Percentiles rank a stretch among this genome's conserved stretches.
Evolutionary conservation across 129 eudicot species (phyloP).

Genomic region (Centrapalus pauciflorus): DNA sequence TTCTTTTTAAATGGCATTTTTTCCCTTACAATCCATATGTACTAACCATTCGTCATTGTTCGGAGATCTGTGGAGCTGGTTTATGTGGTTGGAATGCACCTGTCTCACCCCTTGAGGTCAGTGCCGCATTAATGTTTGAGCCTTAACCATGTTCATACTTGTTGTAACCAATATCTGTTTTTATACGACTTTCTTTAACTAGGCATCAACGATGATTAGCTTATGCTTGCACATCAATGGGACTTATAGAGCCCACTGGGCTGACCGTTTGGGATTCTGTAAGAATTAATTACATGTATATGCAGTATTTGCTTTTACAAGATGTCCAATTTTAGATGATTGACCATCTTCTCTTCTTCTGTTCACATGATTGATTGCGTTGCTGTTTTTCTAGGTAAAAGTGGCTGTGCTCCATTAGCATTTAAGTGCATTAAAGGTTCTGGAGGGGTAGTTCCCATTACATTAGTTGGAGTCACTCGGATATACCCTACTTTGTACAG

Average conservation of each 20-base stretch:
- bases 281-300: conserved; percentile 17
- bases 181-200: not conserved
- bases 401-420: conserved; percentile 62
- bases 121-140: not conserved
- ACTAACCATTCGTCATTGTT: conserved; percentile 27
- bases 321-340: conserved; percentile 2
- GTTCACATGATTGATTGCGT: conserved; percentile 7
- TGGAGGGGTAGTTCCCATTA: conserved; percentile 82
- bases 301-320: not conserved
- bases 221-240: conserved; percentile 58
- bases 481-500: conserved; percentile 84
- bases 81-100: conserved; percentile 71
- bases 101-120: conserved; percentile 63
- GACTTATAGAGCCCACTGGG: conserved; percentile 73
- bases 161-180: not conserved
- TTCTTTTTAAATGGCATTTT: conserved; percentile 3
- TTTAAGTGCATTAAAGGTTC: conserved; percentile 75
- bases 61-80: conserved; percentile 65
- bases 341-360: not conserved
- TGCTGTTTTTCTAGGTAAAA: conserved; percentile 49
- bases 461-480: conserved; percentile 69
- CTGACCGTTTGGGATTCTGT: conserved; percentile 67
- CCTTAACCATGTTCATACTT: not conserved
- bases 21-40: conserved; percentile 8
- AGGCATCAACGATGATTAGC: conserved; percentile 48